These are phyloP conservation scores for Aspergillus alliaceus DNA, from an alignment of 2,329 filamentous ascomycete species.

Conservation along the genomic window DNA sequence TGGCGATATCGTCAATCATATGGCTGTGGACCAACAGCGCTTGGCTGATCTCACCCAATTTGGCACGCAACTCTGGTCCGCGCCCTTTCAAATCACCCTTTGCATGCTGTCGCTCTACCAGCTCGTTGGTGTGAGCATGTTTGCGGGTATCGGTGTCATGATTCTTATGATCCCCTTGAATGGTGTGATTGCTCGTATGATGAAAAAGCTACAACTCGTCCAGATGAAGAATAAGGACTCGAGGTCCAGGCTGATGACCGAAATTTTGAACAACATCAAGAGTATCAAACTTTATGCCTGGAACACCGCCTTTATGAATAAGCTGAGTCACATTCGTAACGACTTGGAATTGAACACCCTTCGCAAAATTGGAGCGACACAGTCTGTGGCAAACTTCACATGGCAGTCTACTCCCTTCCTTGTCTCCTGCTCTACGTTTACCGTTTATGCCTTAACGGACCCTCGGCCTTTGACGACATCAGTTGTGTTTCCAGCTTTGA, in stretches of 20 bases:
- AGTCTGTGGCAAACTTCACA: constrained; percentile 94
- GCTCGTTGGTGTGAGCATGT: constrained; percentile 91
- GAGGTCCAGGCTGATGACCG: constrained; percentile 87
- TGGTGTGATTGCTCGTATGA: constrained; percentile 83
- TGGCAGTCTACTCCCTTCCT: constrained; percentile 98
- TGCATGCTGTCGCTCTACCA: constrained; percentile 97
- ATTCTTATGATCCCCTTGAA: constrained; percentile 96
- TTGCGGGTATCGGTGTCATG: constrained; percentile 94
- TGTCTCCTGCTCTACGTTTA: constrained; percentile 94
- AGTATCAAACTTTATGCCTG: constrained; percentile 98
- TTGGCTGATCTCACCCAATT: constrained; percentile 94
- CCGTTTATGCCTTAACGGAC: constrained; percentile 85
- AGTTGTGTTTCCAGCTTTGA: constrained; percentile 90
- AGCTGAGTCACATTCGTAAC: constrained; percentile 93
- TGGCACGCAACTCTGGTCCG: constrained; percentile 92
- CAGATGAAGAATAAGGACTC: constrained; percentile 99
- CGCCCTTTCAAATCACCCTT: constrained; percentile 91
- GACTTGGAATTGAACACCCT: constrained; percentile 93
- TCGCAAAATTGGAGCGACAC: constrained; percentile 90
- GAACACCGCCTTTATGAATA: constrained; percentile 96
- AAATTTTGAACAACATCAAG: constrained; percentile 99
- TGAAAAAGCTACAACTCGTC: constrained; percentile 90
- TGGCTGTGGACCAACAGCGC: constrained; percentile 96
- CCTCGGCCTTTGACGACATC: constrained; percentile 83
- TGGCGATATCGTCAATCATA: constrained; percentile 98